These are phyloP conservation scores for Calonectria crousiana DNA, from an alignment of 2,329 filamentous ascomycete genomes.

Conservation along the genomic window DNA sequence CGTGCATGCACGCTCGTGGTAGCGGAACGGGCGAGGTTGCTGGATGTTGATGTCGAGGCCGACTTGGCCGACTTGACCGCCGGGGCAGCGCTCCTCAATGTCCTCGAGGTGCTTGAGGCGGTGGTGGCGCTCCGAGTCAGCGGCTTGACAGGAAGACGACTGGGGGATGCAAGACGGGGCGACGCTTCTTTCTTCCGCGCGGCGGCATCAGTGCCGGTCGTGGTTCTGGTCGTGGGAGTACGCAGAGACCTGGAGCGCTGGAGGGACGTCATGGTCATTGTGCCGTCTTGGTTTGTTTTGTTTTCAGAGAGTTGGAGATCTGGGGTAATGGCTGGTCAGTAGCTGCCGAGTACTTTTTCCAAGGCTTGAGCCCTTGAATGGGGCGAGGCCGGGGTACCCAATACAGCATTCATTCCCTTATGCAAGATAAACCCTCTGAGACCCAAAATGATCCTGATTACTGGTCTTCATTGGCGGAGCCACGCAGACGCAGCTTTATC, in stretches of 20 bases:
- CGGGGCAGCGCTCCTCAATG: conserved; percentile 35
- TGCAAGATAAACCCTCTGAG: neutral
- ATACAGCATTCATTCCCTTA: neutral
- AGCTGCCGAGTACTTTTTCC: neutral
- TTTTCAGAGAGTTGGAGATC: conserved; percentile 14
- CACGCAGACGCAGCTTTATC: neutral
- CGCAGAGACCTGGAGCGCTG: conserved; percentile 63
- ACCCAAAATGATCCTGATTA: neutral
- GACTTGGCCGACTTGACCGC: neutral
- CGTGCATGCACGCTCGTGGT: neutral
- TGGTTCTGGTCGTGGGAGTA: conserved; percentile 49
- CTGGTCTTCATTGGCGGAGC: neutral
- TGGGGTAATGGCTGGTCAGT: conserved; percentile 5
- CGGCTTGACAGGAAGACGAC: conserved; percentile 63
- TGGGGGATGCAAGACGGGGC: conserved; percentile 59
- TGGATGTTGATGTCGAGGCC: neutral
- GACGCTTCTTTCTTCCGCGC: conserved; percentile 34
- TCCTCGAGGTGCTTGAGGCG: conserved; percentile 37
- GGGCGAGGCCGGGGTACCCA: neutral
- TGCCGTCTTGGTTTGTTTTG: conserved; percentile 14
- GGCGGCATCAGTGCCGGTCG: conserved; percentile 28
- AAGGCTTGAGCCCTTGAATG: neutral
- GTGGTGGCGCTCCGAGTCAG: conserved; percentile 49
- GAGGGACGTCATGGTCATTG: conserved; percentile 56
- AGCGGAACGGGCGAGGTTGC: conserved; percentile 32